Conservation (phyloP, 768 basidiomycete genomes). For the Baorangia bicolor region DNA sequence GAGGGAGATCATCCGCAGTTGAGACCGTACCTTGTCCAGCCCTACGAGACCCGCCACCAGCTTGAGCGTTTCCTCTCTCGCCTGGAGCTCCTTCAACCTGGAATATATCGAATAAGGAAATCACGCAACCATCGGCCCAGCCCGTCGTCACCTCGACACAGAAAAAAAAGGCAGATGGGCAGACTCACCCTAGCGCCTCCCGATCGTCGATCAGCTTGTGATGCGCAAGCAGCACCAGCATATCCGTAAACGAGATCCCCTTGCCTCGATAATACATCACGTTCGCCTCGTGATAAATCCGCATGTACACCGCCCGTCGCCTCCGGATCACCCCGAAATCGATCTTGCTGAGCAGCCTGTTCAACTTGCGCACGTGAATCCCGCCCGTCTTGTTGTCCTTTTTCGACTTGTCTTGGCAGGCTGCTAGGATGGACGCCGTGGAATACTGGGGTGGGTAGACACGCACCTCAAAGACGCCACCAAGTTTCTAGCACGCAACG, state of each 20-base stretch:
- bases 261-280: conserved; percentile 67
- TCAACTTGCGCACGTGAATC: conserved; percentile 64
- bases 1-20: conserved; percentile 72
- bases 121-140: not conserved
- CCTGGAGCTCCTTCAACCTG: conserved; percentile 81
- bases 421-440: conserved; percentile 55
- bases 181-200: conserved; percentile 80
- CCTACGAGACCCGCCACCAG: conserved; percentile 83
- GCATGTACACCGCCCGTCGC: conserved; percentile 67
- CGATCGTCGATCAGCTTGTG: conserved; percentile 90
- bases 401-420: conserved; percentile 41
- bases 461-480: conserved; percentile 84
- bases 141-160: not conserved
- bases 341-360: conserved; percentile 56
- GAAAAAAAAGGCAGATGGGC: too few relatives aligned
- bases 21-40: conserved; percentile 77
- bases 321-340: conserved; percentile 63
- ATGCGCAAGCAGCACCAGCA: conserved; percentile 85
- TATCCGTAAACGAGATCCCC: conserved; percentile 89
- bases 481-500: conserved; percentile 56
- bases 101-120: not conserved
- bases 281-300: conserved; percentile 84
- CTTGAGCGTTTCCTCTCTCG: conserved; percentile 71
- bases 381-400: conserved; percentile 42
- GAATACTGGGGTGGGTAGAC: conserved; percentile 76